Percentiles rank a stretch among this genome's conserved stretches.
Evolutionary conservation across 495 filamentous ascomycete genomes (phyloP).

Genomic region (Penicillium turbatum): DNA sequence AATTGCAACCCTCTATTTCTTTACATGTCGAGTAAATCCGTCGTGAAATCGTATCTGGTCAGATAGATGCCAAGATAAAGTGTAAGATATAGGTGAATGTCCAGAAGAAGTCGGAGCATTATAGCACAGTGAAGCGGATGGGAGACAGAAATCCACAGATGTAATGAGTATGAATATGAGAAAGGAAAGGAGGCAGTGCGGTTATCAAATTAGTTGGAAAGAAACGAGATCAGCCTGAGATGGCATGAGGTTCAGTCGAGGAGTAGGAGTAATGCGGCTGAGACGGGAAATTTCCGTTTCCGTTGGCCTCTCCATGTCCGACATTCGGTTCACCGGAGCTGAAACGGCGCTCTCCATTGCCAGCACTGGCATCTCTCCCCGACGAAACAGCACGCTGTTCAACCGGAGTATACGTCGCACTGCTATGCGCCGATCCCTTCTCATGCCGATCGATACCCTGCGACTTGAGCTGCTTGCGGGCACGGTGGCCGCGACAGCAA

Average conservation of each 20-base stretch:
- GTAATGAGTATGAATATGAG: background rate
- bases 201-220: background rate
- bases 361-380: background rate
- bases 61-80: background rate
- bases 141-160: background rate
- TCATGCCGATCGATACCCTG: conserved; percentile 22
- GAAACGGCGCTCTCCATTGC: background rate
- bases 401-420: background rate
- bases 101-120: background rate
- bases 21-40: conserved; percentile 1
- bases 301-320: background rate
- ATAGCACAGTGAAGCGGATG: background rate
- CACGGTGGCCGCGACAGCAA: conserved; percentile 43
- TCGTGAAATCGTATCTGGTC: background rate
- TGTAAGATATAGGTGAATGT: conserved; percentile 1
- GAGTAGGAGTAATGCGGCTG: background rate
- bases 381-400: conserved; percentile 1
- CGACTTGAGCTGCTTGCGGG: conserved; percentile 36
- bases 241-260: conserved; percentile 5
- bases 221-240: background rate
- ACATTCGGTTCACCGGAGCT: background rate
- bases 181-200: background rate
- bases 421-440: conserved; percentile 6
- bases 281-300: background rate
- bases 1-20: background rate